Base-by-base conservation (phyloP, 2,329 filamentous ascomycete genomes). In the Fusarium paranaense region DNA sequence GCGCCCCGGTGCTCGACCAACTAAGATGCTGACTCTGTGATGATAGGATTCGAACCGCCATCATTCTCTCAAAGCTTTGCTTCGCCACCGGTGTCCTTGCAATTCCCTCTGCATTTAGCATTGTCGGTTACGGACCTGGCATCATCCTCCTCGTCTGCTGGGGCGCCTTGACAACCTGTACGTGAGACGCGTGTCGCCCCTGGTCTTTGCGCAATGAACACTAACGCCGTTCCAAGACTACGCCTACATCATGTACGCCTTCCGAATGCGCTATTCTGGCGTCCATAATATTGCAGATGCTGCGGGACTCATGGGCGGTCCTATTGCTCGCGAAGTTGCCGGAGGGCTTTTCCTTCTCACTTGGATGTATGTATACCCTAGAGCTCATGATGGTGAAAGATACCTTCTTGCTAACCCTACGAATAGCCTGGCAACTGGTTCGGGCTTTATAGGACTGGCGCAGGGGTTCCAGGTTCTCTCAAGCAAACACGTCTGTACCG, bases 21-120 rank as follows among this genome's bases (percentile, higher is more conserved):
- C 52, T 33, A 14, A 57, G 6, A 33, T 22, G n/a, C 33, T n/a
- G 16, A 45, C 25, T 42, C 14, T 25, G n/a, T 7, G 6, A 45
- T 9, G 11, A 22, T 45, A 77, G 75, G 75, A 65, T 76, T 25
- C 72, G 67, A 13, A 68, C 76, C 11, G 66, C 59, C n/a, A 69
- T 78, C 63, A 78, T 78, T 52, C 70, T 67, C 11, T 63, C 62
- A 52, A 67, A 67, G 22, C 64, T 67, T 1, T 78, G 76, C 40
- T 79, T 79, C 56, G 78, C 78, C 2, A 79, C 77, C 3, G 78
- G 77, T 22, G 78, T 79, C n/a, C 59, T 79, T 38, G 66, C 76
- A 13, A 79, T 79, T 37, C 78, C 77, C 1, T 75, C 76, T 18
- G 70, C 78, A 5, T 74, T 79, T 32, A 66, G 63, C 42, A 52